phyloP scores from a whole-genome alignment of 805 yeast genomes.

The Kluyveromyces nonfermentans region DNA sequence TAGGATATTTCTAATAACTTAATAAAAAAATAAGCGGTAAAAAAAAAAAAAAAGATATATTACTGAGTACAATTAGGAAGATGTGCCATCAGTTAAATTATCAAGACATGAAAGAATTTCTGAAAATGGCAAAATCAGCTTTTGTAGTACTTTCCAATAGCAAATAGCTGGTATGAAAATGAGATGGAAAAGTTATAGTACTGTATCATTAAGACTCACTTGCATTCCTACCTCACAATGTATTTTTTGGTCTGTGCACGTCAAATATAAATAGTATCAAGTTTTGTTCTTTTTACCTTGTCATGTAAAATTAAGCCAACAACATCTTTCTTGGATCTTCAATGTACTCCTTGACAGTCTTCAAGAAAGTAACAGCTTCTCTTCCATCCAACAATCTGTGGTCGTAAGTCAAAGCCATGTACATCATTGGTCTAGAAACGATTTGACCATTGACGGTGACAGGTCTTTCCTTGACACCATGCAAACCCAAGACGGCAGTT shows the following conservation, averaged over 20 bases:
- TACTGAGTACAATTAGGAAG: background rate
- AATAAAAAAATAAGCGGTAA: background rate
- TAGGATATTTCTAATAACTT: background rate
- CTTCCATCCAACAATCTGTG: constrained; percentile 98
- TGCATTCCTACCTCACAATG: too few relatives aligned
- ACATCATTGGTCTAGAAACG: constrained; percentile 99
- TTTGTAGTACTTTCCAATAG: background rate
- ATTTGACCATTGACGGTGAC: constrained; percentile 93
- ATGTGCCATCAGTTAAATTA: background rate
- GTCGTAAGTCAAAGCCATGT: constrained; percentile 95
- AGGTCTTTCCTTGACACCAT: constrained; percentile 96
- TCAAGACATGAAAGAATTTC: background rate
- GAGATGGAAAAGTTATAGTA: too few relatives aligned
- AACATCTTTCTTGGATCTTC: constrained; percentile 99
- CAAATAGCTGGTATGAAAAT: too few relatives aligned
- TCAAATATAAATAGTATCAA: background rate
- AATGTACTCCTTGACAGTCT: constrained; percentile 89
- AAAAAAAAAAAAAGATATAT: background rate
- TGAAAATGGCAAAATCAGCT: background rate
- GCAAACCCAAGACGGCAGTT: constrained; percentile 95
- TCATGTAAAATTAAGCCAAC: constrained; percentile 30
- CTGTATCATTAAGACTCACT: too few relatives aligned
- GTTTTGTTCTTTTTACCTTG: background rate
- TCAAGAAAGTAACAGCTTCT: constrained; percentile 96
- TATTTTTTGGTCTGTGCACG: too few relatives aligned